Percentiles rank a stretch among this genome's conserved stretches.
These are phyloP conservation scores for Coemansia sp. DNA, from an alignment of 192 early-diverging fungal genomes.

Conservation along the genomic window DNA sequence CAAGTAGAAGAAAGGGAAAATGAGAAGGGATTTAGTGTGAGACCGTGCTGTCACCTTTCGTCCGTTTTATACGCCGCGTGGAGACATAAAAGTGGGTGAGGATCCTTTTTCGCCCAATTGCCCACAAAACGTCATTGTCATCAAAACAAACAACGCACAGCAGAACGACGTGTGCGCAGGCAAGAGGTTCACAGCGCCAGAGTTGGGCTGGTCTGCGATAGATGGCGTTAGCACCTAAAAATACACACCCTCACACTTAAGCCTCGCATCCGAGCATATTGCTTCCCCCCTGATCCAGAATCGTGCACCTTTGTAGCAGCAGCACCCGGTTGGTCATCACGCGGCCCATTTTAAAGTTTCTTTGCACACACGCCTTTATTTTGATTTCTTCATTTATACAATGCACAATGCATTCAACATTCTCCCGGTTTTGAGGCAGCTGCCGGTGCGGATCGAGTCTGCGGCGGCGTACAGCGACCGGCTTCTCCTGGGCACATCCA, in stretches of 20 bases:
- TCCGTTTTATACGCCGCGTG: not conserved
- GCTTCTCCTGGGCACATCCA: constrained; percentile 67
- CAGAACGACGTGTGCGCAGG: not conserved
- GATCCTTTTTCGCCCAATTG: too few species aligned
- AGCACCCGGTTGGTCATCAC: too few species aligned
- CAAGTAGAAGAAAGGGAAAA: constrained; percentile 9
- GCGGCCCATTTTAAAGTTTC: not conserved
- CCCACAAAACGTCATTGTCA: too few species aligned
- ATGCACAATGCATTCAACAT: constrained; percentile 83
- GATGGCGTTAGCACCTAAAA: not conserved
- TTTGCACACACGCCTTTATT: not conserved
- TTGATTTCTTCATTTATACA: not conserved
- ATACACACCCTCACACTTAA: not conserved
- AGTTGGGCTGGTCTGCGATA: too few species aligned
- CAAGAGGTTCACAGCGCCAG: not conserved
- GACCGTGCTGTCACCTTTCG: not conserved
- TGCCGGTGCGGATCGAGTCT: constrained; percentile 68
- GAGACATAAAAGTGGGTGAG: not conserved
- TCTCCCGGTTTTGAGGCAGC: constrained; percentile 68
- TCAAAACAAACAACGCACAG: too few species aligned
- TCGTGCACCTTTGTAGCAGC: too few species aligned
- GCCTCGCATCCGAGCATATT: too few species aligned
- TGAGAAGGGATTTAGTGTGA: not conserved
- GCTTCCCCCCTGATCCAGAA: too few species aligned
- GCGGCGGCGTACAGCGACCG: constrained; percentile 68